Conservation (phyloP, 768 basidiomycete genomes). For the Hysterangium stoloniferum region DNA sequence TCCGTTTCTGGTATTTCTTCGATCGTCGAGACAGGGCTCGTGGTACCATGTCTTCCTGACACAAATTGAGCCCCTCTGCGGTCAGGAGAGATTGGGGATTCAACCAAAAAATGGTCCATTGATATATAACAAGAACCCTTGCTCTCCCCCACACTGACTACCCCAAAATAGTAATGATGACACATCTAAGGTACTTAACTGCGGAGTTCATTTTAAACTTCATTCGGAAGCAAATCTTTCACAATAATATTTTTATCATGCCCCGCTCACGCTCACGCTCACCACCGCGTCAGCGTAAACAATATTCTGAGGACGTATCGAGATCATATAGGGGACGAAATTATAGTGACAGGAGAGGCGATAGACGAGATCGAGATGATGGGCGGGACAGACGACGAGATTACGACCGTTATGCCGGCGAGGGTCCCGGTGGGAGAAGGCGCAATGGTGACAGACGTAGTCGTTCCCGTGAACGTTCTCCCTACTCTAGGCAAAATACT, state of each 20-base stretch:
- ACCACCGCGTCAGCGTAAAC: conserved; percentile 10
- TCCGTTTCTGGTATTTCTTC: conserved; percentile 18
- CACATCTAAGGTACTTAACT: too few relatives aligned
- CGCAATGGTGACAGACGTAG: conserved; percentile 7
- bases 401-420: conserved; percentile 5
- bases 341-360: conserved; percentile 8
- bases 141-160: too few relatives aligned
- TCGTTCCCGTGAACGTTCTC: background rate
- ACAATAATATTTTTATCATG: conserved; percentile 7
- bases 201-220: too few relatives aligned
- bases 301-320: background rate
- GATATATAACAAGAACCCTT: too few relatives aligned
- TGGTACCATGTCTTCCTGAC: background rate
- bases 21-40: background rate
- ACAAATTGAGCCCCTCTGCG: background rate
- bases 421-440: conserved; percentile 7
- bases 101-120: background rate
- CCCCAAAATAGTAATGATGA: too few relatives aligned
- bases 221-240: too few relatives aligned
- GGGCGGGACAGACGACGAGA: conserved; percentile 13
- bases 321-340: background rate
- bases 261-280: conserved; percentile 15
- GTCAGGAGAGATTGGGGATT: too few relatives aligned
- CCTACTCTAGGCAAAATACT: background rate
- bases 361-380: conserved; percentile 11